phyloP scores from a whole-genome alignment of 2,329 filamentous ascomycete species.

The Furcasterigmium furcatum region DNA sequence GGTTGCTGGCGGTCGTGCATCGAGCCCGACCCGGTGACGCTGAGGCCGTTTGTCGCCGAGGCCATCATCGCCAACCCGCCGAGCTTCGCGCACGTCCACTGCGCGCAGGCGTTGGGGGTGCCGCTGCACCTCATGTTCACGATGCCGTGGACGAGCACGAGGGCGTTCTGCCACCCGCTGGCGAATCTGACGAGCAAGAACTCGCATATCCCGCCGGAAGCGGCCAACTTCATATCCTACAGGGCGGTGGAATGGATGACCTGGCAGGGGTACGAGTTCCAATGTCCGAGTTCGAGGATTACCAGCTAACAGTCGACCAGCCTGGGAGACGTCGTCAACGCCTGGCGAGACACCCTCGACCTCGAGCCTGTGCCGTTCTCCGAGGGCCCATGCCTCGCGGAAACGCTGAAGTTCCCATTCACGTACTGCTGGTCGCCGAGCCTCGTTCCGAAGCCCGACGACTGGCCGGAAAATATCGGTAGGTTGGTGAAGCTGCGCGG shows the following conservation, averaged over 20 bases:
- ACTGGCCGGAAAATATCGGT: conserved; percentile 62
- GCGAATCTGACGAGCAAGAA: conserved; percentile 69
- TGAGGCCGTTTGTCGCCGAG: conserved; percentile 41
- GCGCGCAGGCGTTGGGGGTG: conserved; percentile 38
- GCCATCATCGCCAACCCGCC: conserved; percentile 49
- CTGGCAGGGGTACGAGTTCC: conserved; percentile 60
- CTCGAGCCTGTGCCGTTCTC: conserved; percentile 67
- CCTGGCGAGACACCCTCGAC: conserved; percentile 62
- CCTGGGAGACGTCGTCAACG: conserved; percentile 72
- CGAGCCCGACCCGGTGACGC: conserved; percentile 10
- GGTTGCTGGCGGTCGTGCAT: conserved; percentile 21
- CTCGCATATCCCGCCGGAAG: conserved; percentile 31
- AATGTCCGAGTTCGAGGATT: accelerated
- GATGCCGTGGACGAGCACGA: conserved; percentile 75
- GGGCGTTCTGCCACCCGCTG: conserved; percentile 69
- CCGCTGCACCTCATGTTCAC: conserved; percentile 48
- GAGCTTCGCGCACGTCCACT: conserved; percentile 45
- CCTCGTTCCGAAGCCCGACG: conserved; percentile 61
- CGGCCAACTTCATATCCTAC: conserved; percentile 69
- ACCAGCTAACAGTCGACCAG: neutral
- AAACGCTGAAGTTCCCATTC: conserved; percentile 65
- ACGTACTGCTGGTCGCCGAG: conserved; percentile 78
- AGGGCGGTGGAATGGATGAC: conserved; percentile 72
- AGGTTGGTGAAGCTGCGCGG: conserved; percentile 10
- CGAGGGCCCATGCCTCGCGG: conserved; percentile 68